Conservation (phyloP, 495 filamentous ascomycete genomes). For the Sordaria brevicollis region DNA sequence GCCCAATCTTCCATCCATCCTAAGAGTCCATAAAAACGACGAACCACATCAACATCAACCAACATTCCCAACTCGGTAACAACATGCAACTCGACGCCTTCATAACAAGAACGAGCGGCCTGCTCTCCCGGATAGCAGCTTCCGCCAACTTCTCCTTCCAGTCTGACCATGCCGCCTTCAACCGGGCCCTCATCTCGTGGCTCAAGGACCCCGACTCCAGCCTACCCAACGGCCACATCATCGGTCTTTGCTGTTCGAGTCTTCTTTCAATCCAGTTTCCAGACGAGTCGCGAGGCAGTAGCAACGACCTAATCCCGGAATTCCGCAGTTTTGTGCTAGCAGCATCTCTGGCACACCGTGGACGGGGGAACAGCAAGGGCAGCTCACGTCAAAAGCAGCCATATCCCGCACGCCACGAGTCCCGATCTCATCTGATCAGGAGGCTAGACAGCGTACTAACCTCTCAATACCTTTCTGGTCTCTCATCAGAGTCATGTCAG, state of each 20-base stretch:
- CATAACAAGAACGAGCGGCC: slow-evolving; percentile 12
- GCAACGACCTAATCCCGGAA: slow-evolving; percentile 12
- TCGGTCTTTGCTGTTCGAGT: slow-evolving; percentile 20
- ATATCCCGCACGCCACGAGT: slow-evolving; percentile 11
- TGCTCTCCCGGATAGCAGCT: slow-evolving; percentile 18
- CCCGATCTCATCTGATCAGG: slow-evolving; percentile 16
- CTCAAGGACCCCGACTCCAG: slow-evolving; percentile 14
- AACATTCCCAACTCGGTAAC: not conserved
- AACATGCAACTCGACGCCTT: slow-evolving; percentile 18
- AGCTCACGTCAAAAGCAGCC: slow-evolving; percentile 1
- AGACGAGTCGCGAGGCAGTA: slow-evolving; percentile 4
- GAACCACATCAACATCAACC: not conserved
- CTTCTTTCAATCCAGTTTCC: slow-evolving; percentile 17
- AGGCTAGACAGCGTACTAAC: slow-evolving; percentile 20
- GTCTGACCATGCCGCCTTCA: slow-evolving; percentile 8
- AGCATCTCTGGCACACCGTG: slow-evolving; percentile 14
- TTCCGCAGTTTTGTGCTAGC: slow-evolving; percentile 20
- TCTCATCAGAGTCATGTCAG: slow-evolving; percentile 10
- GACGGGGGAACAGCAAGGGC: slow-evolving; percentile 6
- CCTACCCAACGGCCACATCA: slow-evolving; percentile 19
- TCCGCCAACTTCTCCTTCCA: slow-evolving; percentile 13
- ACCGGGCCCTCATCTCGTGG: slow-evolving; percentile 16
- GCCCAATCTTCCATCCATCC: not conserved
- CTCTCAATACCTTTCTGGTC: slow-evolving; percentile 14
- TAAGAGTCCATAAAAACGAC: not conserved